Evolutionary conservation across 2,329 filamentous ascomycete genomes (phyloP).

Genomic region (Talaromyces islandicus): DNA sequence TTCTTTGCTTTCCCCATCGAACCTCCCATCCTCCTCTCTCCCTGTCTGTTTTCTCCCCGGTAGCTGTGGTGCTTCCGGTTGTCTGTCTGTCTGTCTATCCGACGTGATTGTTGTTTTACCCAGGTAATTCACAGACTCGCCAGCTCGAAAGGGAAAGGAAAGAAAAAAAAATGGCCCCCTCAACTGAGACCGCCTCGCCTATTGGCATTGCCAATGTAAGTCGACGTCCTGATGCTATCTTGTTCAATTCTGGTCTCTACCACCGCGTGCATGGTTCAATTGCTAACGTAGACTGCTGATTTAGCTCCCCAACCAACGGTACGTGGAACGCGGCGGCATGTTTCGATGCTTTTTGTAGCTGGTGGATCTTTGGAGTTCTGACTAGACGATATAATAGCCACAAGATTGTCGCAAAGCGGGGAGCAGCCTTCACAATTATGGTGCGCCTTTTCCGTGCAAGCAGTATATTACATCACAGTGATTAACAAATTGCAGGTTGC

Average conservation of each 20-base stretch:
- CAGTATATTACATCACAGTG: not conserved
- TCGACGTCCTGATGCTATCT: constrained; percentile 18
- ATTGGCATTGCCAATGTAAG: constrained; percentile 71
- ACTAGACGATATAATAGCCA: constrained; percentile 41
- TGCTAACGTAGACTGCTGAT: constrained; percentile 10
- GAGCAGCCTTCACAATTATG: constrained; percentile 99
- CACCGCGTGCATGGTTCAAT: not conserved
- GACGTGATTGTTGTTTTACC: constrained; percentile 7
- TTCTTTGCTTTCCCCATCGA: not conserved
- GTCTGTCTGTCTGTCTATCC: not conserved
- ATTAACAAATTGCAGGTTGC: constrained; percentile 61
- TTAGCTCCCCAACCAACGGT: constrained; percentile 65
- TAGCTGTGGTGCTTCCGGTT: constrained; percentile 1
- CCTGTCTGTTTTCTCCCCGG: not conserved
- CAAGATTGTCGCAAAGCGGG: constrained; percentile 73
- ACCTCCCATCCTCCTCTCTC: not conserved
- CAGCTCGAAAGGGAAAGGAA: constrained; percentile 1
- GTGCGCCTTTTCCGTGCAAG: constrained; percentile 46
- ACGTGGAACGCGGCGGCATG: constrained; percentile 33
- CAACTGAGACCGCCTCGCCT: constrained; percentile 55
- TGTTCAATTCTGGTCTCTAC: not conserved
- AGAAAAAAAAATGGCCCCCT: constrained; percentile 44
- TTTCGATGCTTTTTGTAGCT: not conserved
- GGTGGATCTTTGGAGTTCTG: not conserved
- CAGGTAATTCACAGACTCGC: not conserved